Conservation (phyloP, 495 filamentous ascomycete genomes). For the Penicillium canescens region DNA sequence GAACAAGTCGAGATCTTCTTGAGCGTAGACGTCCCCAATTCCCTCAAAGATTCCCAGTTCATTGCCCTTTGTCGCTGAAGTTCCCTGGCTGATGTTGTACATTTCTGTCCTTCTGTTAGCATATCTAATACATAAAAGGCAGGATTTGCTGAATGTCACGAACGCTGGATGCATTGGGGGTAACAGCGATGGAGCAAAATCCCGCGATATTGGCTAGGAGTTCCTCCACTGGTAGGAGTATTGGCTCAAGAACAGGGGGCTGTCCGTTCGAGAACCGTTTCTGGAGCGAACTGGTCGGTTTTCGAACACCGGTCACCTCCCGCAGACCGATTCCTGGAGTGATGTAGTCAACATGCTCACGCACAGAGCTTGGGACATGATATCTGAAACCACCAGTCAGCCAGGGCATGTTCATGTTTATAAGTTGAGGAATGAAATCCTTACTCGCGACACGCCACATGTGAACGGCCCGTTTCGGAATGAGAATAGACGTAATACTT, state of each 20-base stretch:
- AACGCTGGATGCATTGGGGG: slow-evolving; percentile 32
- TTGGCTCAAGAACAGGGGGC: slow-evolving; percentile 32
- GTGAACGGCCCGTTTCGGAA: slow-evolving; percentile 39
- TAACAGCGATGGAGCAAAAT: slow-evolving; percentile 29
- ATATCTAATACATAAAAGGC: neutral
- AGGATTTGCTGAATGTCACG: neutral
- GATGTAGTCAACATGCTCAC: slow-evolving; percentile 57
- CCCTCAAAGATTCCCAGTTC: slow-evolving; percentile 48
- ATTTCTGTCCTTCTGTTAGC: slow-evolving; percentile 24
- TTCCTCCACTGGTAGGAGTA: slow-evolving; percentile 28
- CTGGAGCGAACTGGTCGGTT: neutral
- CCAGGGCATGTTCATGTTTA: neutral
- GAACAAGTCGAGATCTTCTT: slow-evolving; percentile 61
- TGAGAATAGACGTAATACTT: slow-evolving; percentile 60
- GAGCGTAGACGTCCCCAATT: slow-evolving; percentile 45
- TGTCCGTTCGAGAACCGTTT: slow-evolving; percentile 18
- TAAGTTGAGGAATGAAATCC: neutral
- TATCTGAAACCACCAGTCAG: slow-evolving; percentile 32
- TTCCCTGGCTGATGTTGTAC: slow-evolving; percentile 44
- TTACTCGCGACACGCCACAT: slow-evolving; percentile 48
- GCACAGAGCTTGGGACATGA: slow-evolving; percentile 50
- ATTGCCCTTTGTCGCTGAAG: slow-evolving; percentile 34
- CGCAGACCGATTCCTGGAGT: slow-evolving; percentile 45
- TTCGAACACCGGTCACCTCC: slow-evolving; percentile 18
- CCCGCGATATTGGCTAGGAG: slow-evolving; percentile 15